A percentile compares a stretch with the other conserved stretches of the same genome.
These are phyloP conservation scores for Pseudocercospora eumusae DNA, from an alignment of 2,329 filamentous ascomycete species.

Conservation along the genomic window DNA sequence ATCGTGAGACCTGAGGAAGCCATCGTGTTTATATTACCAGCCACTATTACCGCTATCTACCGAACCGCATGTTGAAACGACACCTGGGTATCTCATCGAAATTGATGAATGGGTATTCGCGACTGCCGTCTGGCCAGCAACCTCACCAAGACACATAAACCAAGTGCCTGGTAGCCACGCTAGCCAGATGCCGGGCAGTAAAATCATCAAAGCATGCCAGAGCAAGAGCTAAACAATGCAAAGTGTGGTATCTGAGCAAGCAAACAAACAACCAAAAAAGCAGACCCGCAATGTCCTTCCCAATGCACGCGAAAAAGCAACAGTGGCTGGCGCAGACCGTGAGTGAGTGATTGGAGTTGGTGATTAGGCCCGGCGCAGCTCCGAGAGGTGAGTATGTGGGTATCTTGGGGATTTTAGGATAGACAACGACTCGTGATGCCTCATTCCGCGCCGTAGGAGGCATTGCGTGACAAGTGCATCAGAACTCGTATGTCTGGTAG, in stretches of 20 bases:
- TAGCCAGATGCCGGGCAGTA: slow-evolving; percentile 10
- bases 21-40: slow-evolving; percentile 13
- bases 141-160: background rate
- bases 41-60: slow-evolving; percentile 15
- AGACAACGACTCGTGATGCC: background rate
- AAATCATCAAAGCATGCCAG: slow-evolving; percentile 16
- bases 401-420: slow-evolving; percentile 13
- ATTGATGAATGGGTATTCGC: slow-evolving; percentile 17
- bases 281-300: slow-evolving; percentile 13
- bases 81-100: slow-evolving; percentile 13
- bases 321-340: slow-evolving; percentile 22
- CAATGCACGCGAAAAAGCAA: slow-evolving; percentile 22
- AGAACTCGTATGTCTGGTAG: background rate
- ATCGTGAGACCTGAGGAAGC: background rate
- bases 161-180: background rate
- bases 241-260: slow-evolving; percentile 24
- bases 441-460: background rate
- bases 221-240: slow-evolving; percentile 16
- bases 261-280: slow-evolving; percentile 17
- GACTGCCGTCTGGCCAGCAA: slow-evolving; percentile 9
- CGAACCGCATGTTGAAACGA: slow-evolving; percentile 10
- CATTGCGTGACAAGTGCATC: background rate
- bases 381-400: slow-evolving; percentile 15
- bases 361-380: slow-evolving; percentile 20
- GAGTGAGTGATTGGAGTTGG: slow-evolving; percentile 23